phyloP scores from a whole-genome alignment of 129 eudicot species.

The Chrysanthemum seticuspe region DNA sequence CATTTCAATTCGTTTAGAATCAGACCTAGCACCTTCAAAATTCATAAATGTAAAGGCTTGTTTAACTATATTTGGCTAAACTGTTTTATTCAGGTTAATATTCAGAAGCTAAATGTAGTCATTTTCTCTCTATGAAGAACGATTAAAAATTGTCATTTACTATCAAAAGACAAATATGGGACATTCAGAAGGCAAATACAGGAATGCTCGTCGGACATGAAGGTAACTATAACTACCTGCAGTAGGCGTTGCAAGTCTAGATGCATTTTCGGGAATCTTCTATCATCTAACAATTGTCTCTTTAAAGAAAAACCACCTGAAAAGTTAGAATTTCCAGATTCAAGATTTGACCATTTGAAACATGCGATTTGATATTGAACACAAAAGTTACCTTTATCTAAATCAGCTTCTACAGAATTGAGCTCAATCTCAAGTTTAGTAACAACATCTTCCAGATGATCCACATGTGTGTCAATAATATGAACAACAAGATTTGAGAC shows the following conservation, averaged over 20 bases:
- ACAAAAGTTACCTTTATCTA: constrained; percentile 60
- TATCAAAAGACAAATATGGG: too few species aligned
- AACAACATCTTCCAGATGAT: constrained; percentile 80
- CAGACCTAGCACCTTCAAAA: too few species aligned
- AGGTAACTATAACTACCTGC: constrained; percentile 41
- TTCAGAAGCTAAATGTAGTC: background rate
- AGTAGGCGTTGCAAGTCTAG: constrained; percentile 75
- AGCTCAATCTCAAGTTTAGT: constrained; percentile 81
- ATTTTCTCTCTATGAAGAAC: background rate
- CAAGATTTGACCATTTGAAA: background rate
- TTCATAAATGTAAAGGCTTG: too few species aligned
- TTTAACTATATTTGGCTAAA: too few species aligned
- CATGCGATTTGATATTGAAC: constrained; percentile 13
- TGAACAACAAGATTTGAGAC: constrained; percentile 75
- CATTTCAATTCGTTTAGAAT: background rate
- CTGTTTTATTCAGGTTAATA: too few species aligned
- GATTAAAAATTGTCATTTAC: background rate
- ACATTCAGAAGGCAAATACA: too few species aligned
- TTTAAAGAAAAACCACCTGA: constrained; percentile 73
- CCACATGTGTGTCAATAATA: constrained; percentile 75
- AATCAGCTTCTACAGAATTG: constrained; percentile 65
- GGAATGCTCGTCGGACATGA: too few species aligned
- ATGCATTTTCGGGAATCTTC: constrained; percentile 84
- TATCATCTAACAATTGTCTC: constrained; percentile 71
- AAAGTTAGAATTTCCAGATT: background rate